Conservation (phyloP, 441 rosid genomes). For the Syzygium syzygioides region DNA sequence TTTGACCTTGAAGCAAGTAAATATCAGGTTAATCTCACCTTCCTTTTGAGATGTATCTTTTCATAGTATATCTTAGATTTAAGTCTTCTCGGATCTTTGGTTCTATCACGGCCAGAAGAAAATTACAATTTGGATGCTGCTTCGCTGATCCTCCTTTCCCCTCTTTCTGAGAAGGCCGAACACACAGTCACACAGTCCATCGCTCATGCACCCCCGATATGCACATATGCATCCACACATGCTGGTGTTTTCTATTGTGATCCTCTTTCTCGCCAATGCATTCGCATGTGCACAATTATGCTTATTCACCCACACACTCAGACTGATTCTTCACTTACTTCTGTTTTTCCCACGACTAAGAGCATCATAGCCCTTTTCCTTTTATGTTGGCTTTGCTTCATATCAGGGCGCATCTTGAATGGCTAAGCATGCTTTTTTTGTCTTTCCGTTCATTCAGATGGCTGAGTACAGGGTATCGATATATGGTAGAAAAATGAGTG, state of each 20-base stretch:
- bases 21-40: conserved; percentile 58
- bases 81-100: background rate
- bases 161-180: background rate
- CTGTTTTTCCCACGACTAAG: background rate
- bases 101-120: background rate
- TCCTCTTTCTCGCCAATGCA: background rate
- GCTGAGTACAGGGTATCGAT: conserved; percentile 98
- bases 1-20: conserved; percentile 90
- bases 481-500: conserved; percentile 97
- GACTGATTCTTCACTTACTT: background rate
- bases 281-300: background rate
- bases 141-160: background rate
- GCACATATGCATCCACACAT: background rate
- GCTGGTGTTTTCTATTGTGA: background rate
- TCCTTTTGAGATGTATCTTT: background rate
- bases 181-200: background rate
- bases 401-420: background rate
- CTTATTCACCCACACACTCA: background rate
- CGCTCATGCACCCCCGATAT: background rate
- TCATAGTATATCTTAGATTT: background rate
- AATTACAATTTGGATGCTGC: background rate
- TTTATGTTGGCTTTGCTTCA: background rate
- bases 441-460: conserved; percentile 52
- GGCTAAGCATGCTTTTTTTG: background rate
- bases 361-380: background rate